Evolutionary conservation across 129 eudicot genomes (phyloP), one percentile per base, ranked within the genome.

Genomic region (Heracleum sosnowskyi): DNA sequence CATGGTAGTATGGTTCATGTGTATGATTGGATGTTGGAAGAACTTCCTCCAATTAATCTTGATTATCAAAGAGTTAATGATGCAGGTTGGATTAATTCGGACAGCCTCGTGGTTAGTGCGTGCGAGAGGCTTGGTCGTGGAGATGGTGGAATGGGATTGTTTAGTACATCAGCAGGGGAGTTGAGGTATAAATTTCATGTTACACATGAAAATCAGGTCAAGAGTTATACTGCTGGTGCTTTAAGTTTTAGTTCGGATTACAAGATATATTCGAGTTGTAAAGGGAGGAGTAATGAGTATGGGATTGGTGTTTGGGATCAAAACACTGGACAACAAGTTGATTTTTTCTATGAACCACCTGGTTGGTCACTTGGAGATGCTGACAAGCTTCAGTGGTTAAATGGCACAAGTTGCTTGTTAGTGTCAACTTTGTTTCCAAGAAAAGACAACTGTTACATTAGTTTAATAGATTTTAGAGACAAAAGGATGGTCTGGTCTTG

Each of bases 351-450:
- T 68, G 97, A 96, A 66, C 99, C 95, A 7, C 37, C 77, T 3
- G 96, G 95, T 17, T 96, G 99, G 99, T 90, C 97, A 24, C 86
- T 90, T 17, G 97, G 97, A 29, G 97, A 96, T 44, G 99, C 99
- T 8, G 97, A 92, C 78, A 91, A 87, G 80, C 80, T 96, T 16
- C 99, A 96, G 69, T 96, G 97, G 99, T 83, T 96, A 31, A 73
- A 86, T 51, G 96, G 89, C 20, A 72, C 92, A n/a, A 96, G 84
- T 33, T 92, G 97, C 75, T 86, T 96, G 81, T 81, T 96, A 24
- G 99, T 96, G 46, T 92, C 99, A n/a, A 90, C 99, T 79, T 84
- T 92, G 79, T 90, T 88, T 74, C 96, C 97, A 22, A 84, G 95
- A 69, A 90, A 92, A 70, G 99, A 92, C 33, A 86, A 96, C 39